phyloP scores from a whole-genome alignment of 1,139 yeast genomes.

The Magnusiomyces tetraspermus region DNA sequence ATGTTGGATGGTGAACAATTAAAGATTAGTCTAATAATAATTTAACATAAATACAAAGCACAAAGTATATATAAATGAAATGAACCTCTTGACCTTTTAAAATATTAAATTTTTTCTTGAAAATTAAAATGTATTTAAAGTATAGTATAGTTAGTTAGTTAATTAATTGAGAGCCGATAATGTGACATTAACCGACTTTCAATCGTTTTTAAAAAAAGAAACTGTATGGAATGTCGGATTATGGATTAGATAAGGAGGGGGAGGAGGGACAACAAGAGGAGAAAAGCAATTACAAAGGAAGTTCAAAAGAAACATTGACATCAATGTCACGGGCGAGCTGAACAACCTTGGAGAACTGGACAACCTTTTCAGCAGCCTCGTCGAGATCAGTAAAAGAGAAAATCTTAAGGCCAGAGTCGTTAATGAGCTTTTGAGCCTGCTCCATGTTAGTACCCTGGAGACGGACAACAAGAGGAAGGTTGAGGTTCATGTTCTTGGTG shows the following conservation, averaged over 20 bases:
- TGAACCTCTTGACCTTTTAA: no score
- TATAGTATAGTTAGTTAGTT: no score
- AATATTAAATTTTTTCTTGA: no score
- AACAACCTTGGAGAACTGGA: constrained; percentile 51
- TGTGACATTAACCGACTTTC: no score
- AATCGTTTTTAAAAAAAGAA: no score
- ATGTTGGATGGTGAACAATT: constrained; percentile 54
- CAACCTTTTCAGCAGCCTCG: constrained; percentile 95
- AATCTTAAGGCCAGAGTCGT: constrained; percentile 86
- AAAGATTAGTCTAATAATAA: no score
- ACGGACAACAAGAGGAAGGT: constrained; percentile 94
- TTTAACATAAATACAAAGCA: neutral
- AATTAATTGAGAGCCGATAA: no score
- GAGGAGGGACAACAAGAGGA: no score
- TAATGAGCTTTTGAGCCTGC: constrained; percentile 77
- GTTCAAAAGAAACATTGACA: constrained; percentile 42
- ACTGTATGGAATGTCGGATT: no score
- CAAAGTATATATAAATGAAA: no score
- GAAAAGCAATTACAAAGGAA: constrained; percentile 39
- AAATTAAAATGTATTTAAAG: no score
- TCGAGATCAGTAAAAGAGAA: constrained; percentile 88
- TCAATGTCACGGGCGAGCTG: constrained; percentile 42
- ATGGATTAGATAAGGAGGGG: no score
- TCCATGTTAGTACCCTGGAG: constrained; percentile 96
- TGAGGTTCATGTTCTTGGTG: constrained; percentile 78